Base-by-base conservation (phyloP, 202 grass and related monocot species). In the Bolboschoenoplectus hybrid region DNA sequence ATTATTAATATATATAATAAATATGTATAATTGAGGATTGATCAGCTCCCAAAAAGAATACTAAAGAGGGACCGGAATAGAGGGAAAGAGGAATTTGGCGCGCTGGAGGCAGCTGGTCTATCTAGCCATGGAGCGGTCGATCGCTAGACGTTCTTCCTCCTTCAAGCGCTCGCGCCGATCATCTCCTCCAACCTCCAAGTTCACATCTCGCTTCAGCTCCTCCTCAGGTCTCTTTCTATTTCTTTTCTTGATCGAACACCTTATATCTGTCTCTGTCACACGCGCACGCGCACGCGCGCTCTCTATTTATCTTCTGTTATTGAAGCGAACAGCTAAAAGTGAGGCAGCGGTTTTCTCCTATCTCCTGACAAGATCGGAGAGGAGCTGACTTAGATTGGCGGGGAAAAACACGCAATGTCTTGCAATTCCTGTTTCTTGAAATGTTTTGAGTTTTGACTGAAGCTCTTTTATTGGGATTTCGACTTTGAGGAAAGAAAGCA, bases 101-200 rank as follows among this genome's bases (percentile, higher is more conserved):
- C 62, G 51, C 61, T 64, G 8, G 40, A 14, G 53, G 13, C 5
- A 9, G 47, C 39, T 82, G 38, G 63, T 47, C 6, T 1, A 40
- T 69, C 64, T n/a, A 44, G 81, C 62, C 44, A 84, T 71, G 64
- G 45, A 19, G 82, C 46, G 82, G 16, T n/a, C 75, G 36, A 80
- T 41, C 34, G 7, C 16, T 41, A 41, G 36, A 71, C 32, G 61
- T 47, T 67, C 60, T 81, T 81, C 80, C 16, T 82, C 78, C 40
- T 82, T 50, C 63, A 20, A 56, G 38, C 82, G 63, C 81, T 68
- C 63, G 13, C 81, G 64, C 64, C 82, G 64, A 68, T 68, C 82
- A 58, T 8, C 82, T 55, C 82, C 65, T 84, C 13, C 12, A 2
- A 57, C 26, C 49, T 84, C 82, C 82, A 67, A 71, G 53, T 84